Base-by-base conservation (phyloP, 31 red algal species). In the Asparagopsis taxiformis region DNA sequence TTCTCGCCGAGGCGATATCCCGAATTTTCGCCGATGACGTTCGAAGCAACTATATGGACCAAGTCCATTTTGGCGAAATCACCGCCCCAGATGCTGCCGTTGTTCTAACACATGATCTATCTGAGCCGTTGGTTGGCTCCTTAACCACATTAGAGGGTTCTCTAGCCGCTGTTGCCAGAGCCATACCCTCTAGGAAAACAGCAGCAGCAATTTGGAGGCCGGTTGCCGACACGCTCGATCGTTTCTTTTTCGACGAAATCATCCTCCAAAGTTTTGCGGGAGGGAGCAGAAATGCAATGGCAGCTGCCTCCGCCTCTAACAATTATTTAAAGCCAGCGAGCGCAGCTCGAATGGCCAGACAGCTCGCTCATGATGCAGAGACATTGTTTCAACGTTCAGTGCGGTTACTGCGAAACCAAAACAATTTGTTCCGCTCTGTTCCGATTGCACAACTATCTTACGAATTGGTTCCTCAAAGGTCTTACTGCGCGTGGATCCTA, bases 91-190 rank as follows among this genome's bases (percentile, higher is more conserved):
- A 84, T 50, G 79, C 79, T 24, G 79, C 79, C 1, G 68, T 84
- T 38, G 79, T 84, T 28, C 46, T 84, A 57, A 73, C 79, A 43
- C 79, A 84, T 72, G 79, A 84, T 49, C 48, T 84, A 41, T 84
- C 79, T 24, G 68, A 84, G 31, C 52, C 66, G 16, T 57, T 84
- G 19, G 57, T 72, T 30, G 68, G 73, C 48, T 62, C 68, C 0
- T 55, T 84, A 11, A 73, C 59, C 33, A 13, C 44, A 24, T 59
- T 84, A 30, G 79, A 84, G 51, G 59, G 48, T n/a, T 55, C 59
- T 43, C 68, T 84, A 10, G 17, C 26, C 17, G 66, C 55, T 11
- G 35, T 84, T 26, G 59, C 35, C 10, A 65, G 30, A 32, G 79
- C 67, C 9, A 66, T 84, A 30, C 79, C 66, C 26, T 73, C 59